Evolutionary conservation across 1,139 yeast species (phyloP), one percentile per base, ranked within the genome.

Genomic region (Nematodospora anomalae): DNA sequence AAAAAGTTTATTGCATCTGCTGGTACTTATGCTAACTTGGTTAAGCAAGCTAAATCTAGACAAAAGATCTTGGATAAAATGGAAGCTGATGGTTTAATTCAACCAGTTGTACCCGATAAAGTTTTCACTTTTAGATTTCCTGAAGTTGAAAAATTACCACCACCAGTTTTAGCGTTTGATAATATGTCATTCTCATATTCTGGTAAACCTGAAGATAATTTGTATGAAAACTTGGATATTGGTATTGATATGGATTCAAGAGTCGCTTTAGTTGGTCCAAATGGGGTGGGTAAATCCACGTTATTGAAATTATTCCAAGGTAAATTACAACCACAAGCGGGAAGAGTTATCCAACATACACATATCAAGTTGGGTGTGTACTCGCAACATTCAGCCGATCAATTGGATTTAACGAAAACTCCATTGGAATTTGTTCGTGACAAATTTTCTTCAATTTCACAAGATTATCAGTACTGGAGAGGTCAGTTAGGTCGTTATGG

Each of bases 241-340:
- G 98, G 98, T 83, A 92, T 92, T 47, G 98, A 94, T 76, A 90
- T 92, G 97, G 99, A 92, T 68, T 89, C 97, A 28, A 84, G 99
- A 74, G 83, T 90, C 57, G 98, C 98, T 32, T 77, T 92, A 42
- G 98, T 92, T 44, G 99, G 99, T 30, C 97, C 98, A 60, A 92
- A 92, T 67, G 99, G 99, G 85, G 90, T 92, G 53, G 98, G 98
- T 75, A 92, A 92, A 69, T 90, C 97, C 37, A 92, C 99, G 16
- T 73, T 92, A 60, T 80, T 92, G 62, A 92, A 92, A 65, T 77
- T 92, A 58, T 92, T 94, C 95, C 95, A 96, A 57, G 98, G 98
- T 67, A 82, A 79, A 52, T 77, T 92, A 57, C 79, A 75, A 51
- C 89, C 97, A 36, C 96, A 90, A 66, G 67, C 76, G 50, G 98